A percentile compares a stretch with the other conserved stretches of the same genome.
These are phyloP conservation scores for Polygonum aviculare DNA, from an alignment of 148 eudicot genomes.

Conservation along the genomic window DNA sequence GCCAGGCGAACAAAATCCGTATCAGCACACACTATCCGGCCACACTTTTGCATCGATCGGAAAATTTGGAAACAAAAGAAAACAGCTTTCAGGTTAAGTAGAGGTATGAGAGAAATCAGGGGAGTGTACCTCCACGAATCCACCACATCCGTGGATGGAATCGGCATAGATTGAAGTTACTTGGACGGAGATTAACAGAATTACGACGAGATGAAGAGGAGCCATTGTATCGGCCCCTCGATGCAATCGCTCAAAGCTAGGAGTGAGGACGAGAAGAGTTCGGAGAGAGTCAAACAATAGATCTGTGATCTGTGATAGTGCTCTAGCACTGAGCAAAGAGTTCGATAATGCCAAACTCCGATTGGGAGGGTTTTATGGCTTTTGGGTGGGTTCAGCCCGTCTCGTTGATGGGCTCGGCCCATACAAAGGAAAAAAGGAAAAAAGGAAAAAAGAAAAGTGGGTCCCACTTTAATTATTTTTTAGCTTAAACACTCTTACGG, in stretches of 20 bases:
- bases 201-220: constrained; percentile 3
- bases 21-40: constrained; percentile 5
- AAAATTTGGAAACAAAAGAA: neutral
- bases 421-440: too few relatives aligned
- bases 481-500: too few relatives aligned
- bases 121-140: constrained; percentile 67
- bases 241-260: constrained; percentile 6
- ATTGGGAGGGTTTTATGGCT: constrained; percentile 1
- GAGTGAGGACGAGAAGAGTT: constrained; percentile 8
- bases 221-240: constrained; percentile 5
- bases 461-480: too few relatives aligned
- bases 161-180: constrained; percentile 36
- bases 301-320: constrained; percentile 4
- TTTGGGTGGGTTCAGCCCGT: neutral
- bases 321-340: neutral
- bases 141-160: constrained; percentile 95
- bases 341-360: neutral
- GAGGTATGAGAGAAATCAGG: neutral
- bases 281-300: constrained; percentile 6
- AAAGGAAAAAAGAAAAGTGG: too few relatives aligned
- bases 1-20: neutral
- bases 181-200: constrained; percentile 10
- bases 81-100: neutral
- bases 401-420: neutral
- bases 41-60: neutral